Conservation (phyloP, 2,329 filamentous ascomycete genomes). For the Boeremia exigua region DNA sequence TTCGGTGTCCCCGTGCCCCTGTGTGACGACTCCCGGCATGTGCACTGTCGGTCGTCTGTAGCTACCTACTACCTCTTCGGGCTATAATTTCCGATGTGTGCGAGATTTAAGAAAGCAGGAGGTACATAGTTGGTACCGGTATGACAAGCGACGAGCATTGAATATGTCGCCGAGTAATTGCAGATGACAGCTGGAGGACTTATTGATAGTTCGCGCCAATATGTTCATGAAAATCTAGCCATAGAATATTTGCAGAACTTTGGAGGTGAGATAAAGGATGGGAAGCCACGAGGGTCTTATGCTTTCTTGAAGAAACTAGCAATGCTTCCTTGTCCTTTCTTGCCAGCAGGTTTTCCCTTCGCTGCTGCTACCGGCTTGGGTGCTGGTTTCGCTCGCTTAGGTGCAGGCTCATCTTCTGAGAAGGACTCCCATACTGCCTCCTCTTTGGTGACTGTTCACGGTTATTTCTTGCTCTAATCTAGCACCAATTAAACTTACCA, state of each 20-base stretch:
- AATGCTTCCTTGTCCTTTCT: conserved; percentile 74
- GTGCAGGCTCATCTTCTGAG: conserved; percentile 80
- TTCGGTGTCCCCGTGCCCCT: conserved; percentile 9
- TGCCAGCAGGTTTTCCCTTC: conserved; percentile 60
- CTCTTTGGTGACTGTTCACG: conserved; percentile 76
- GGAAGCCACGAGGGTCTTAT: conserved; percentile 17
- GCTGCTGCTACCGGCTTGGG: conserved; percentile 49
- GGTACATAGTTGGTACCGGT: background rate
- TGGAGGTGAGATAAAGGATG: background rate
- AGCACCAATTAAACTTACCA: conserved; percentile 60
- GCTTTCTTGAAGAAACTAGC: conserved; percentile 94
- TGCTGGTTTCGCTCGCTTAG: conserved; percentile 60
- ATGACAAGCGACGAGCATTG: background rate
- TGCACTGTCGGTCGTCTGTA: background rate
- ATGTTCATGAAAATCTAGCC: background rate
- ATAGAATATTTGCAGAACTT: background rate
- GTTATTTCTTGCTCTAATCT: conserved; percentile 17
- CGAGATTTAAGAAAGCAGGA: background rate
- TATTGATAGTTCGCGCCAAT: background rate
- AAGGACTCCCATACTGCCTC: conserved; percentile 90
- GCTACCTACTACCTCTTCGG: conserved; percentile 4
- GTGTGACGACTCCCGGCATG: background rate
- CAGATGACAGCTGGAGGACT: background rate
- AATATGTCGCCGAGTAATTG: background rate
- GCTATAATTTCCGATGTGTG: background rate